Conservation (phyloP, 192 early-diverging fungal genomes). For the Lobosporangium transversale region DNA sequence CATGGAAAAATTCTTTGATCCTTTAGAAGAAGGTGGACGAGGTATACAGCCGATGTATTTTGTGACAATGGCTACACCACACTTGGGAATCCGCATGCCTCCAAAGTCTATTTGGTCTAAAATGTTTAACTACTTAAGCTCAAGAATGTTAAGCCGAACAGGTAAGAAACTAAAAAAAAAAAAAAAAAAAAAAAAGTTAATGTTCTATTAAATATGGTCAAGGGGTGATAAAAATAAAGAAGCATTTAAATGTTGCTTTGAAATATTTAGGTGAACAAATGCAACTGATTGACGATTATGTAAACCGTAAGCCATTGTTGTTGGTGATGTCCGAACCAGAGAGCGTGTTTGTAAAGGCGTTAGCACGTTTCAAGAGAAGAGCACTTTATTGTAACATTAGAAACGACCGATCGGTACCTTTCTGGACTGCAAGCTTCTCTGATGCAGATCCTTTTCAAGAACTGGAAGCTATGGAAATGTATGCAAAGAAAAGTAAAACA, state of each 20-base stretch:
- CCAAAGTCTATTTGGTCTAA: conserved; percentile 17
- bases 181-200: too few species aligned
- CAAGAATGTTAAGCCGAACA: conserved; percentile 57
- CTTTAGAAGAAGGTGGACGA: conserved; percentile 22
- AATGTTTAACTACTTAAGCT: conserved; percentile 54
- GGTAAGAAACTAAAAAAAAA: conserved; percentile 34
- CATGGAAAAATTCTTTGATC: conserved; percentile 59
- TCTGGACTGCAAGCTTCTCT: conserved; percentile 67
- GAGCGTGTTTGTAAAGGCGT: conserved; percentile 50
- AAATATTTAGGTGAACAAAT: conserved; percentile 52
- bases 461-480: conserved; percentile 57
- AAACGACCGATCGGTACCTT: conserved; percentile 67
- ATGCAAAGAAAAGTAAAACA: too few species aligned
- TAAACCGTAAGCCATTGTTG: conserved; percentile 49
- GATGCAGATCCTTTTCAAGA: conserved; percentile 57
- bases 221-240: too few species aligned
- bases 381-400: conserved; percentile 59
- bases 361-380: conserved; percentile 55
- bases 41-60: conserved; percentile 58
- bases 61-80: conserved; percentile 68
- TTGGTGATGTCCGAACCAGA: conserved; percentile 54
- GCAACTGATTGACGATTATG: conserved; percentile 52
- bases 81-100: conserved; percentile 59
- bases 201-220: not conserved
- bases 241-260: not conserved